A percentile compares a stretch with the other conserved stretches of the same genome.
These are phyloP conservation scores for Pogostemon cablin DNA, from an alignment of 257 asterid genomes.

Conservation along the genomic window DNA sequence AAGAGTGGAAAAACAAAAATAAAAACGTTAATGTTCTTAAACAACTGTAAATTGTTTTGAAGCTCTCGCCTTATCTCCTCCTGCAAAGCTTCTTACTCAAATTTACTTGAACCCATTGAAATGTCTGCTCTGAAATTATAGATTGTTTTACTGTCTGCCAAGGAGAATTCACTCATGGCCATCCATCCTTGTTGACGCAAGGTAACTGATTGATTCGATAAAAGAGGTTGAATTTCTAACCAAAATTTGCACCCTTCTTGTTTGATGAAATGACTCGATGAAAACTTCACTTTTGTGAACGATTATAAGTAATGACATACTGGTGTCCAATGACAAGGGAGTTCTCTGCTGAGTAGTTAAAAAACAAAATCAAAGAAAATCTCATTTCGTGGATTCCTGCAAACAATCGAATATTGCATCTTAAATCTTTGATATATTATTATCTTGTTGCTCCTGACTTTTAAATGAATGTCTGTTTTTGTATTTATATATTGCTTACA, in stretches of 20 bases:
- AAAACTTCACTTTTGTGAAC: background rate
- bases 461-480: too few species aligned
- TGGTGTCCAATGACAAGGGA: too few species aligned
- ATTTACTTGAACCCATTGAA: background rate
- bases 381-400: too few species aligned
- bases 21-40: background rate
- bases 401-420: too few species aligned
- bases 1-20: too few species aligned
- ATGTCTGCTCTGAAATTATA: background rate
- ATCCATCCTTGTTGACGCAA: background rate
- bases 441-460: too few species aligned
- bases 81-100: background rate
- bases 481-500: too few species aligned
- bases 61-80: background rate
- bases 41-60: background rate
- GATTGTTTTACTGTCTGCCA: background rate
- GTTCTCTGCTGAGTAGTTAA: too few species aligned
- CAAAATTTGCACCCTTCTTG: background rate
- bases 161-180: background rate
- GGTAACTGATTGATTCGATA: background rate
- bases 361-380: too few species aligned
- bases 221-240: background rate
- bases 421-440: too few species aligned
- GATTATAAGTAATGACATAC: background rate
- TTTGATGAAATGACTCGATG: conserved; percentile 9